Evolutionary conservation across 768 basidiomycete genomes (phyloP).

Genomic region (Amanita subjunquillea): DNA sequence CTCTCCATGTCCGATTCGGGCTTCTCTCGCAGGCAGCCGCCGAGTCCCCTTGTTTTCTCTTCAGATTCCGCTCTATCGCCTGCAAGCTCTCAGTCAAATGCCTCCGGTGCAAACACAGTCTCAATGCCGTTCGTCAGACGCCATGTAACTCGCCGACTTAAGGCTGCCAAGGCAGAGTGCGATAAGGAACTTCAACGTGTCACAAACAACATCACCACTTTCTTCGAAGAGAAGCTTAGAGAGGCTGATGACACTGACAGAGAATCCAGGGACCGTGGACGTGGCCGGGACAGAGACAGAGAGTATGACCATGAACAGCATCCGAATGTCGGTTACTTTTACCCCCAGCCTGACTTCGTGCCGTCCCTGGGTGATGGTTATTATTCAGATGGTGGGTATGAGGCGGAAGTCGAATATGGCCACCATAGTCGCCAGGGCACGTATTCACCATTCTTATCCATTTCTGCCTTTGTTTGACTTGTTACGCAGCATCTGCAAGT

Average conservation of each 20-base stretch:
- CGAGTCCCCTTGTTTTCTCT: conserved; percentile 75
- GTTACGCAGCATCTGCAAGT: conserved; percentile 46
- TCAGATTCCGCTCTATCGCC: conserved; percentile 51
- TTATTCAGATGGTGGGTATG: conserved; percentile 76
- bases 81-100: conserved; percentile 27
- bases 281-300: conserved; percentile 26
- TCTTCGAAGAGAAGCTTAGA: conserved; percentile 85
- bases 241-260: conserved; percentile 68
- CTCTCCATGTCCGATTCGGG: conserved; percentile 41
- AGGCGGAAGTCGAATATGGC: conserved; percentile 59
- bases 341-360: conserved; percentile 46
- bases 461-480: not conserved
- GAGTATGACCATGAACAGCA: conserved; percentile 43
- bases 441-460: conserved; percentile 33
- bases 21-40: conserved; percentile 46
- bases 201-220: conserved; percentile 87
- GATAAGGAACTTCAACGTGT: conserved; percentile 94
- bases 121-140: conserved; percentile 90
- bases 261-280: conserved; percentile 46
- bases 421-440: conserved; percentile 70
- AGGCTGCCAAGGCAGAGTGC: conserved; percentile 91
- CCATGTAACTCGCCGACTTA: conserved; percentile 88
- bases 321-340: conserved; percentile 53
- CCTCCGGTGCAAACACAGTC: conserved; percentile 62
- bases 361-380: conserved; percentile 61